Evolutionary conservation across 2,329 filamentous ascomycete species (phyloP).

Genomic region (Claviceps pusilla): DNA sequence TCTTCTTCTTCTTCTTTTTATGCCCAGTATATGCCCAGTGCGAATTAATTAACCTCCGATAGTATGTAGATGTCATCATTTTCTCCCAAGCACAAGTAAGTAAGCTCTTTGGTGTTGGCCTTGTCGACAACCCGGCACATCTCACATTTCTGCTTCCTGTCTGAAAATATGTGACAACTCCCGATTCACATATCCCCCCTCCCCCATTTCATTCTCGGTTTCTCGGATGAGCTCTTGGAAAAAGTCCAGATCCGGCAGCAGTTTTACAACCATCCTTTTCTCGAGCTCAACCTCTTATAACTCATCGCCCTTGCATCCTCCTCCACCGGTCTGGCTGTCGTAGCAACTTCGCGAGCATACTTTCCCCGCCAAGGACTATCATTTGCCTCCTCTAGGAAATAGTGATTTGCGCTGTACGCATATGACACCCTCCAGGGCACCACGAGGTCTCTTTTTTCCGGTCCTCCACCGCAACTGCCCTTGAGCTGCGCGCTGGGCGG

Average conservation of each 20-base stretch:
- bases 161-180: constrained; percentile 1
- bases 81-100: too few relatives aligned
- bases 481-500: constrained; percentile 22
- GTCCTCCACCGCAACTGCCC: constrained; percentile 25
- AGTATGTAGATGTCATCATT: not conserved
- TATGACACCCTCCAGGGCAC: constrained; percentile 29
- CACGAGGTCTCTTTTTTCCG: constrained; percentile 19
- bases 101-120: not conserved
- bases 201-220: not conserved
- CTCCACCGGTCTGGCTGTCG: constrained; percentile 9
- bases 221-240: not conserved
- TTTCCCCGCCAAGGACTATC: constrained; percentile 13
- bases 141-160: not conserved
- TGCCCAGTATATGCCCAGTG: not conserved
- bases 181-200: not conserved
- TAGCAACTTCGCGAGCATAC: constrained; percentile 13
- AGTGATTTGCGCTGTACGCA: constrained; percentile 23
- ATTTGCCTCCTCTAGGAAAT: constrained; percentile 26
- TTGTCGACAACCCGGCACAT: not conserved
- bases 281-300: constrained; percentile 17
- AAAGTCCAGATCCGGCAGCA: not conserved
- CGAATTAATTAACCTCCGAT: not conserved
- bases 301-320: constrained; percentile 7
- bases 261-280: constrained; percentile 12
- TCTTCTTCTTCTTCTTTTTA: not conserved